Base-by-base conservation (phyloP, 2,329 filamentous ascomycete species). In the Colletotrichum tofieldiae region DNA sequence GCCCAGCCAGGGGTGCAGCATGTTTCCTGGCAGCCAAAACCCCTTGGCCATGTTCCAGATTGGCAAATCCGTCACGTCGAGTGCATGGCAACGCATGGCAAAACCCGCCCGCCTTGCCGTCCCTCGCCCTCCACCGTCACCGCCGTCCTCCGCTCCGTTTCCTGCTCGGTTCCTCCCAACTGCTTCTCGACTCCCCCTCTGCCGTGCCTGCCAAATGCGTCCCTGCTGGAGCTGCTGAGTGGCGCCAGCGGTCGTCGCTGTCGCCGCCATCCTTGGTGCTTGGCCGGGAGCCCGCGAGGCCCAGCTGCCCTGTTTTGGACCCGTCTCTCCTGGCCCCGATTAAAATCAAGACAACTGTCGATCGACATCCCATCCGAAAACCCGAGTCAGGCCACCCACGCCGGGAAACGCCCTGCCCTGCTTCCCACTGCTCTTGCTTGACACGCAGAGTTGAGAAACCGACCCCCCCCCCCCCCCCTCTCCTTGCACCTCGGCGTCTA, bases 31-130 rank as follows among this genome's bases (percentile, higher is more conserved):
- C 37, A 71, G 58, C 56, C 58, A 26, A 35, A 67, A 37, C 56
- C 68, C 69, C 69, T 69, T 58, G 23, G 65, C 65, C 41, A 39
- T 59, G 69, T 72, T 72, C 65, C 65, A 72, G 69, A 72, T 64
- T 64, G 52, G 43, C 59, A 43, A 20, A 69, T 64, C 65, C 52
- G 69, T 72, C 65, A 59, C 69, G 65, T 58, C 45, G 51, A 58
- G 12, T 63, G 68, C 65, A 58, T 51, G 56, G 68, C 68, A 67
- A 32, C 51, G 23, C 32, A 29, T 35, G 20, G 58, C 58, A 32
- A 37, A 37, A 32, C 56, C 64, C 8, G 43, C 51, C 16, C 32
- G 51, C 49, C 55, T n/a, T 32, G 54, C 54, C 62, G 29, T 64
- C 43, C 29, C 58, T 65, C 59, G 51, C 47, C 16, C 49, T 54